phyloP scores from a whole-genome alignment of 75 land plant genomes.

The Azolla pinnata region DNA sequence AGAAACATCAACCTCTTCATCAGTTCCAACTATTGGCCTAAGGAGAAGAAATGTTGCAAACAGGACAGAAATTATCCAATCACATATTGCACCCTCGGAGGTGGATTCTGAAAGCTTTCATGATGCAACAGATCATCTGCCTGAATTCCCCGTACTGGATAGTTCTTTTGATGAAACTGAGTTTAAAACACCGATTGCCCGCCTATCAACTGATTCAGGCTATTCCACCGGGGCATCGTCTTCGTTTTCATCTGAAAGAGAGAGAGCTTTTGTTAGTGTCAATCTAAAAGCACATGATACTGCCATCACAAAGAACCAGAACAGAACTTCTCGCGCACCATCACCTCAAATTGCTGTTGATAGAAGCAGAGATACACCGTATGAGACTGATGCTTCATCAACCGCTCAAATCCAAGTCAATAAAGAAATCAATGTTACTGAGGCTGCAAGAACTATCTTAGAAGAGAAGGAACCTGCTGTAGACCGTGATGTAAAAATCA shows the following conservation, averaged over 20 bases:
- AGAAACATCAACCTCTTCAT: not conserved
- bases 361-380: too few relatives aligned
- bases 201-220: not conserved
- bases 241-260: conserved; percentile 2
- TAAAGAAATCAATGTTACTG: too few relatives aligned
- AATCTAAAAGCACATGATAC: too few relatives aligned
- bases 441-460: too few relatives aligned
- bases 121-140: conserved; percentile 1
- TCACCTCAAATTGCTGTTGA: too few relatives aligned
- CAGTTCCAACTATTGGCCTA: not conserved
- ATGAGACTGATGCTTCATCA: too few relatives aligned
- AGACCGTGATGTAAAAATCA: too few relatives aligned
- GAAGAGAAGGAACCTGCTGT: too few relatives aligned
- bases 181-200: not conserved
- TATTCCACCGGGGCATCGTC: not conserved
- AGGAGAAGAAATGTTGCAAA: not conserved
- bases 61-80: not conserved
- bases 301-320: too few relatives aligned
- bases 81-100: not conserved
- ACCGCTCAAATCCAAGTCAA: too few relatives aligned
- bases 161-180: conserved; percentile 3
- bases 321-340: too few relatives aligned
- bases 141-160: conserved; percentile 3
- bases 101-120: not conserved
- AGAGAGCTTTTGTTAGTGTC: not conserved